phyloP scores from a whole-genome alignment of 2,329 filamentous ascomycete species.

The Monilinia aucupariae region DNA sequence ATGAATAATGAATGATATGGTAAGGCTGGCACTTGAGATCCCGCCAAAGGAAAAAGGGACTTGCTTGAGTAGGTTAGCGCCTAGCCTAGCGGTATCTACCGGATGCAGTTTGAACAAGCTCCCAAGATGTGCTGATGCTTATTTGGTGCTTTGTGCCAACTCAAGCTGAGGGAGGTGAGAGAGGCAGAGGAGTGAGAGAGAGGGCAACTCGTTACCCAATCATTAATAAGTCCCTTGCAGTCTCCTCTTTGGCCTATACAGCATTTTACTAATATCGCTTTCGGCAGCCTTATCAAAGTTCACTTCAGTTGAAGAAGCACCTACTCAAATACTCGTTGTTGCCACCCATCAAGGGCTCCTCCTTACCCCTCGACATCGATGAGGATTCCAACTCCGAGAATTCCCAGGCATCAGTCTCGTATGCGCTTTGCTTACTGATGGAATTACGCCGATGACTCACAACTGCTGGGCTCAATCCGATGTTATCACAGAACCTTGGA shows the following conservation, averaged over 20 bases:
- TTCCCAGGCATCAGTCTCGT: background rate
- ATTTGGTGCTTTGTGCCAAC: too few species aligned
- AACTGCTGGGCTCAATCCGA: background rate
- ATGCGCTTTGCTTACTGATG: constrained; percentile 5
- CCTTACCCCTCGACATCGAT: background rate
- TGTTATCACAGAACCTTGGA: too few species aligned
- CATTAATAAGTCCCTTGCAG: too few species aligned
- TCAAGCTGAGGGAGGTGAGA: too few species aligned
- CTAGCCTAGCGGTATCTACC: background rate
- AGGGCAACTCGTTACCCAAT: too few species aligned
- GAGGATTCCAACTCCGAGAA: background rate
- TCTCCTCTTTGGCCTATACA: too few species aligned
- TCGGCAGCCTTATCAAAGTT: background rate
- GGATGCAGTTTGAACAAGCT: background rate
- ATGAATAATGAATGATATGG: background rate
- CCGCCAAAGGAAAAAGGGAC: background rate
- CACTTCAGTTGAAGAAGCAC: background rate
- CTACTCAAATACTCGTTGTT: background rate
- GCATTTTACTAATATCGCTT: too few species aligned
- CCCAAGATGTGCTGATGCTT: background rate
- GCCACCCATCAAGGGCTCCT: background rate
- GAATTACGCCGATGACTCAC: background rate
- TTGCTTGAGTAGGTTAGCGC: background rate
- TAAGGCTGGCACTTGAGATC: constrained; percentile 2
- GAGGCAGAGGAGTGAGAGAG: too few species aligned